These are phyloP conservation scores for Articulospora tetracladia DNA, from an alignment of 495 filamentous ascomycete genomes.

Conservation along the genomic window DNA sequence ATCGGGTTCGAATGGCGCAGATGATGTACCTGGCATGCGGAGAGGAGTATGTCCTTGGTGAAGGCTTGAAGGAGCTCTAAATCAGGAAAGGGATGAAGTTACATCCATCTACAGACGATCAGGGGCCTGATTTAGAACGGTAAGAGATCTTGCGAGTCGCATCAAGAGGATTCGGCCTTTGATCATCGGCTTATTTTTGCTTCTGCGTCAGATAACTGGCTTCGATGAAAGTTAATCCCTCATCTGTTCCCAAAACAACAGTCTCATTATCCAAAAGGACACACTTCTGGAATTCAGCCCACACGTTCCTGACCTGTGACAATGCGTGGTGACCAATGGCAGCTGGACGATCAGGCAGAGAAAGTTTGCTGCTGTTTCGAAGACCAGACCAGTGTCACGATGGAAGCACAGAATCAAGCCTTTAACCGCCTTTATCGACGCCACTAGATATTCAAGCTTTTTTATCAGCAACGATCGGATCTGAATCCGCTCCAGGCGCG, in stretches of 20 bases:
- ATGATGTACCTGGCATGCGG: slow-evolving; percentile 57
- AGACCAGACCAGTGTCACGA: not conserved
- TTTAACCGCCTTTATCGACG: not conserved
- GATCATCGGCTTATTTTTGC: not conserved
- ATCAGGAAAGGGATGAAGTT: not conserved
- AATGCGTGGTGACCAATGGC: not conserved
- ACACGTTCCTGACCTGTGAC: not conserved
- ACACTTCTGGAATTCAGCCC: not conserved
- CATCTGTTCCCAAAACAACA: not conserved
- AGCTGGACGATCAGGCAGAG: not conserved
- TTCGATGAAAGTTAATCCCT: not conserved
- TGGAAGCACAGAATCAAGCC: not conserved
- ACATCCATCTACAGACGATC: not conserved
- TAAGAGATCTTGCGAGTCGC: not conserved
- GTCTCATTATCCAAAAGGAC: not conserved
- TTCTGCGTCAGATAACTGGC: not conserved
- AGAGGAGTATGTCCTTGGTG: slow-evolving; percentile 59
- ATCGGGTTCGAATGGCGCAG: slow-evolving; percentile 46
- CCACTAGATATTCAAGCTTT: slow-evolving; percentile 11
- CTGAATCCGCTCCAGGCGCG: not conserved
- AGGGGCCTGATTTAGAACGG: not conserved
- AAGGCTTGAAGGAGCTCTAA: slow-evolving; percentile 52
- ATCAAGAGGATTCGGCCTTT: not conserved
- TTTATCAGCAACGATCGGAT: slow-evolving; percentile 10
- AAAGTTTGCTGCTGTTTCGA: not conserved